Evolutionary conservation across 352 stramenopile species (phyloP), one percentile per base, ranked within the genome.

Genomic region (Globisporangium iwayamae): DNA sequence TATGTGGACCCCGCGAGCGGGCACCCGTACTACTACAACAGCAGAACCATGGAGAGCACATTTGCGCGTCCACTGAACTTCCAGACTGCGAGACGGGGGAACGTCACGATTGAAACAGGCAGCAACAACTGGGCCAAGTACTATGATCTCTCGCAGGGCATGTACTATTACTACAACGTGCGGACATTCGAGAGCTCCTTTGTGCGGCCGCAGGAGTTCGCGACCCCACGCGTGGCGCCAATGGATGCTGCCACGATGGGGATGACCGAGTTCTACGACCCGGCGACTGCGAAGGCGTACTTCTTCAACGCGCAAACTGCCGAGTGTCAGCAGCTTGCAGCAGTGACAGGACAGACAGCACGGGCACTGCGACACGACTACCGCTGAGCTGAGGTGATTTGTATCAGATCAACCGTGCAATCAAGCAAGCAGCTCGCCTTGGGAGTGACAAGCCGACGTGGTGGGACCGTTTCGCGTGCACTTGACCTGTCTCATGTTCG

Each of bases 11-110:
- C 70, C 5, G 41, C 70, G 10, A 85, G 73, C 14, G 79, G 76
- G 2, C 68, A 79, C 10, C 62, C 60, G 11, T 96, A 95, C 67
- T 97, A 93, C 72, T 94, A 87, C 75, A 94, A 96, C 71, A 66
- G 75, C 55, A 56, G 60, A 22, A 94, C 87, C 0, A 73, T 70
- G 43, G 85, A 92, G 66, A 91, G 84, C 47, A 90, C 78, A 43
- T 97, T 85, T 60, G 59, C 22, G 32, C 56, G 68, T 6, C 65
- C 68, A 1, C 20, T 55, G 4, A 70, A 50, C 56, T 72, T 73
- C 20, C 60, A 72, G 60, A 77, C 71, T 1, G 46, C 65, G 11
- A 54, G 62, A 13, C 50, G 41, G 20, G 60, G 63, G 14, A 50
- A 54, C 20, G 62, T 63, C 16, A 54, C 55, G 34, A 38, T 67